Conservation (phyloP, 352 stramenopile species). For the Phytopythium cucurbitacearum region DNA sequence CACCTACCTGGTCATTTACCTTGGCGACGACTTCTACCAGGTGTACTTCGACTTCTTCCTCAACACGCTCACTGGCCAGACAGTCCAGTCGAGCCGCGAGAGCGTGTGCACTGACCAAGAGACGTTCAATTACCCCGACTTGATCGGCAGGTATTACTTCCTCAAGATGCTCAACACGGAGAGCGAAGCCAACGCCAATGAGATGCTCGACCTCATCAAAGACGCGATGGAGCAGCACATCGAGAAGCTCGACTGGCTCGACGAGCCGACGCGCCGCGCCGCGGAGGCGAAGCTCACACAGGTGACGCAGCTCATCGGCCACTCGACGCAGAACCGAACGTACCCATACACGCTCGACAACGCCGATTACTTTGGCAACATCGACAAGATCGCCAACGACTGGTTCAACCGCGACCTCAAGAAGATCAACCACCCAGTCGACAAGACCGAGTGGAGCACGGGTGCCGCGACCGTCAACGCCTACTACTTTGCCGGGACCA, state of each 20-base stretch:
- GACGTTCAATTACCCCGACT: conserved; percentile 20
- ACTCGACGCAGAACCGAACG: conserved; percentile 29
- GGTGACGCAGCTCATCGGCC: conserved; percentile 27
- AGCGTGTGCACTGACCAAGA: conserved; percentile 34
- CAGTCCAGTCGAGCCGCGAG: neutral
- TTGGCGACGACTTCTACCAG: conserved; percentile 63
- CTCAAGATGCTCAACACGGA: conserved; percentile 68
- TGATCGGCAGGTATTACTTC: conserved; percentile 77
- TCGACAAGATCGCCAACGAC: conserved; percentile 26
- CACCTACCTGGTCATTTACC: conserved; percentile 17
- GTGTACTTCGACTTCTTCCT: conserved; percentile 87
- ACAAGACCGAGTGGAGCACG: conserved; percentile 81
- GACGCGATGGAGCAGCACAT: conserved; percentile 73
- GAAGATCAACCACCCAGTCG: conserved; percentile 35
- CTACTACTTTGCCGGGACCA: conserved; percentile 53
- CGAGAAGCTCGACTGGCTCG: conserved; percentile 87
- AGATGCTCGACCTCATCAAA: conserved; percentile 81
- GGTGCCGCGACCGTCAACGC: conserved; percentile 89
- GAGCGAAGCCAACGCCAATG: conserved; percentile 43
- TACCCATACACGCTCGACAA: conserved; percentile 24
- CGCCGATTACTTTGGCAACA: conserved; percentile 45
- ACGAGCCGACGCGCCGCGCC: conserved; percentile 63
- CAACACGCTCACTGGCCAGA: conserved; percentile 53
- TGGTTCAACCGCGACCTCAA: conserved; percentile 16
- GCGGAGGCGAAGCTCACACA: conserved; percentile 81